Base-by-base conservation (phyloP, 176 grass and related monocot species). In the Guadua angustifolia region DNA sequence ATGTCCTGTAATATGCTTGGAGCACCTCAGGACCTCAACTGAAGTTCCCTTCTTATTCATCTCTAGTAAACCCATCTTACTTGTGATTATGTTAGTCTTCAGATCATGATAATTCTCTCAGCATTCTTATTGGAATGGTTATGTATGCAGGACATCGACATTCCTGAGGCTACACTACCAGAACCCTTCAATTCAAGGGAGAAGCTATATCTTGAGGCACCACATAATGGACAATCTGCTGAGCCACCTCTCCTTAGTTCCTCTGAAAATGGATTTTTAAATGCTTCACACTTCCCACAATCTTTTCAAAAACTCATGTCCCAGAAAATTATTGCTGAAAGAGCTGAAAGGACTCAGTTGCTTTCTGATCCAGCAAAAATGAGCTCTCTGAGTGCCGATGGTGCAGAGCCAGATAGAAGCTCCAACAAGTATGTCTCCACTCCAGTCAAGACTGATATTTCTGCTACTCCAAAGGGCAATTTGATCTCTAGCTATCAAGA, bases 121-220 rank as follows among this genome's bases (percentile, higher is more conserved):
- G 33, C 10, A 69, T 89, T 82, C 6, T 75, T 0, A 16, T 73
- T 80, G 42, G 43, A 79, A 66, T 82, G 73, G 21, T 40, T 69
- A 53, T 86, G 53, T 78, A 74, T 88, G 59, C 86, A 99, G 97
- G 78, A 51, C 74, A 90, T 81, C 56, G 89, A 95, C 29, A 75
- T 99, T 73, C 97, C 93, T 47, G 82, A 96, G 85, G 93, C 89
- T 64, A 79, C 78, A 39, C 82, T 99, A 89, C 97, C 97, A 69
- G 93, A 99, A 69, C 97, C 89, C 51, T 99, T 99, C 65, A 96
- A 86, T 88, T 69, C 66, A 52, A 79, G 39, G 77, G 83, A 81
- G n/a, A 59, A 64, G 75, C 59, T 86, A 74, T 42, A 73, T 89
- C 81, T 89, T 10, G 69, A 89, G 47, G 85, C 65, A 67, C 52